Conservation (phyloP, 768 basidiomycete genomes). For the Rhizopogon vinicolor region DNA sequence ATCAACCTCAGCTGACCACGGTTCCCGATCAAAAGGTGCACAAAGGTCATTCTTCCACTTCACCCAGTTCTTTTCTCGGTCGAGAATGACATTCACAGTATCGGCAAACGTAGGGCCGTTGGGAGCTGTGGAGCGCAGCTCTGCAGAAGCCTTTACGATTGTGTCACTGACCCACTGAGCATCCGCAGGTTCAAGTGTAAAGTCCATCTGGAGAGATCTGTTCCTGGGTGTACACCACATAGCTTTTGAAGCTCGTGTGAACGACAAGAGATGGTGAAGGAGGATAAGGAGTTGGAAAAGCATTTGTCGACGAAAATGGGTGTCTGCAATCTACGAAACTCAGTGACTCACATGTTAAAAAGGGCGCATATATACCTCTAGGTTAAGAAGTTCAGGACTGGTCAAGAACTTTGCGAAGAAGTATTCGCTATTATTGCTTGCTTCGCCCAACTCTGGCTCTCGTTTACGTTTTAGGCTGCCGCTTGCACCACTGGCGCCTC, state of each 20-base stretch:
- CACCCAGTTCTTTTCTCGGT: conserved; percentile 87
- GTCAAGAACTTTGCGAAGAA: conserved; percentile 95
- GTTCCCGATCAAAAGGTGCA: conserved; percentile 70
- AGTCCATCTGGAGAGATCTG: conserved; percentile 80
- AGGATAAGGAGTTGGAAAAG: conserved; percentile 80
- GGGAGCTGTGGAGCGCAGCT: conserved; percentile 70
- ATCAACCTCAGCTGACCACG: conserved; percentile 49
- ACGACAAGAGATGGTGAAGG: conserved; percentile 69
- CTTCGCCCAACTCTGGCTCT: conserved; percentile 53
- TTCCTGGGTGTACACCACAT: conserved; percentile 61
- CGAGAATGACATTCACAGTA: conserved; percentile 64
- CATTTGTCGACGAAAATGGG: conserved; percentile 90
- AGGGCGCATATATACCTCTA: conserved; percentile 56
- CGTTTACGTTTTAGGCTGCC: conserved; percentile 59
- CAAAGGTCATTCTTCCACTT: conserved; percentile 87
- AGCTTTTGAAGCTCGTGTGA: conserved; percentile 64
- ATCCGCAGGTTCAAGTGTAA: conserved; percentile 63
- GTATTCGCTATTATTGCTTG: conserved; percentile 55
- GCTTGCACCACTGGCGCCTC: conserved; percentile 35
- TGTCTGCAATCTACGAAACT: conserved; percentile 70
- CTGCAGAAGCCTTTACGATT: conserved; percentile 46
- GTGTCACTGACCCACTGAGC: conserved; percentile 77
- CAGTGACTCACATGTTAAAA: conserved; percentile 4
- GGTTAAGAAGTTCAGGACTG: conserved; percentile 78
- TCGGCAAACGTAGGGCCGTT: conserved; percentile 75